A percentile compares a stretch with the other conserved stretches of the same genome.
These are phyloP conservation scores for Globisporangium carolinianum DNA, from an alignment of 352 stramenopile species.

Conservation along the genomic window DNA sequence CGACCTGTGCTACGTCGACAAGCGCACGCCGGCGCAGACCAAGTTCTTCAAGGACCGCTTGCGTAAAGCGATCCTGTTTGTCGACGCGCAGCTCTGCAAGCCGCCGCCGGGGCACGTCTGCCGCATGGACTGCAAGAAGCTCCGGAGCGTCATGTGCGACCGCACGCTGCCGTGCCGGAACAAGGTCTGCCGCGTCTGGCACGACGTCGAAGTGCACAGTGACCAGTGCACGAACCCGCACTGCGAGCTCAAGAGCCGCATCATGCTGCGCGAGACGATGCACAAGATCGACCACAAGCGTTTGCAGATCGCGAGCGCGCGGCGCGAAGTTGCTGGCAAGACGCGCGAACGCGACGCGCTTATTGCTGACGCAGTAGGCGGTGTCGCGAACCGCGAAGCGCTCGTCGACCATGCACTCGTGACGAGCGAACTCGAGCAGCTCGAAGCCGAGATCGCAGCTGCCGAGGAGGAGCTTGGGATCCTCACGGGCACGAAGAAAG, in stretches of 20 bases:
- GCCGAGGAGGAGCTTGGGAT: slow-evolving; percentile 33
- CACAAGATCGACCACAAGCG: slow-evolving; percentile 69
- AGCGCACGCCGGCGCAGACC: slow-evolving; percentile 38
- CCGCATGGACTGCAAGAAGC: slow-evolving; percentile 42
- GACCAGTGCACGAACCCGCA: slow-evolving; percentile 57
- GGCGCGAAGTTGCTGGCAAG: slow-evolving; percentile 30
- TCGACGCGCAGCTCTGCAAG: slow-evolving; percentile 56
- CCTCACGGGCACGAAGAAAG: slow-evolving; percentile 38
- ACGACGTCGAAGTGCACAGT: slow-evolving; percentile 64
- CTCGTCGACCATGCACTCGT: slow-evolving; percentile 32
- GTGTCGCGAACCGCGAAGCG: slow-evolving; percentile 14
- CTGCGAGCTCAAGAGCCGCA: slow-evolving; percentile 66
- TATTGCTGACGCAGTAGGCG: slow-evolving; percentile 4
- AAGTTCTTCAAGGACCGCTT: slow-evolving; percentile 68
- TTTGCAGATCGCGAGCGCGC: slow-evolving; percentile 29
- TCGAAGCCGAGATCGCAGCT: slow-evolving; percentile 62
- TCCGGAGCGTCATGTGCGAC: slow-evolving; percentile 65
- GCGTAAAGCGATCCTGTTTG: slow-evolving; percentile 58
- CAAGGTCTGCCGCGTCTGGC: slow-evolving; percentile 66
- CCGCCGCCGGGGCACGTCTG: slow-evolving; percentile 41
- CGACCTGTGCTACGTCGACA: slow-evolving; percentile 56
- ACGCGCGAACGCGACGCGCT: slow-evolving; percentile 28
- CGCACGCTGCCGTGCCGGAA: slow-evolving; percentile 52
- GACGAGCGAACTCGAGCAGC: slow-evolving; percentile 44
- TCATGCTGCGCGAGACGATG: slow-evolving; percentile 67